Base-by-base conservation (phyloP, 345 rosid genomes). In the Mangifera indica region DNA sequence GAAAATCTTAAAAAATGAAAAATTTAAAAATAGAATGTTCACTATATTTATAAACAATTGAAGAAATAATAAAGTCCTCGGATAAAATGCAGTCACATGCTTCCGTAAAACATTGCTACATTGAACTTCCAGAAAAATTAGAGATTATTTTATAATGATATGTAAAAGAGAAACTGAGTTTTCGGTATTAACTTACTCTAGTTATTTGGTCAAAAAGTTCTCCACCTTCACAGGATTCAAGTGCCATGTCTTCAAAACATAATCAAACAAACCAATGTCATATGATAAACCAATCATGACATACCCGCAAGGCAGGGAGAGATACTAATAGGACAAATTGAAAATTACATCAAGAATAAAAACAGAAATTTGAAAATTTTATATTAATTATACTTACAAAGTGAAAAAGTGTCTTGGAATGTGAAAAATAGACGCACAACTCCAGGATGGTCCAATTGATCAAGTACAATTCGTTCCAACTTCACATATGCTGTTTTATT, bases 131-230 rank as follows among this genome's bases (percentile, higher is more conserved):
- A 13, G 51, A 64, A 29, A 72, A 52, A 60, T 9, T 51, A 57
- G 13, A 62, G 69, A 20, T 18, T 70, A 69, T 52, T 25, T 55
- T 57, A 29, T 10, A 60, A 51, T n/a, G 51, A 72, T 22, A 52
- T 46, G 49, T 56, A 58, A n/a, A 72, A 65, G 48, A 48, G 40
- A 45, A 25, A 18, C 20, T 13, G 22, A 44, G 62, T 10, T 74
- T 74, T 34, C 14, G 10, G n/a, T 17, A 75, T 66, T 46, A 77
- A 76, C 94, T 86, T 88, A 92, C 99, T 81, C 97, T 83, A 49
- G 97, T 92, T 80, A 95, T 91, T 84, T 95, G 99, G 82, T 95
- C 98, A 67, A 95, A 95, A 81, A 91, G 96, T 74, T 92, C 99
- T 63, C 99, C 99, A 26, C 97, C 99, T 82, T 95, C 96, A 29